phyloP scores from a whole-genome alignment of 768 basidiomycete genomes.

The Agaricus bisporus region DNA sequence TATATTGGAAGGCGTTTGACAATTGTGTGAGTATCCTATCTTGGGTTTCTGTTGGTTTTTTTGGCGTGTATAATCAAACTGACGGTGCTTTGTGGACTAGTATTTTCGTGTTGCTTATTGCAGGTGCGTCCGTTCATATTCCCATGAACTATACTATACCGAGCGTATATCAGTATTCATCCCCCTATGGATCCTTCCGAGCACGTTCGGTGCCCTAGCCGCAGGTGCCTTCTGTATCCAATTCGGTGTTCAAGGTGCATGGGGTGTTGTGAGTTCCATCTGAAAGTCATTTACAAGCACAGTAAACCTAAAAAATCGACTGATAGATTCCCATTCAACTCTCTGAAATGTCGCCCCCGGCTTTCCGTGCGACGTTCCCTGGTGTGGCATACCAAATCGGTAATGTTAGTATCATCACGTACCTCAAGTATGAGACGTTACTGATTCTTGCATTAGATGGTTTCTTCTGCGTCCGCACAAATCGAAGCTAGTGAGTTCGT shows the following conservation, averaged over 20 bases:
- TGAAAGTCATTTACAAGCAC: conserved; percentile 22
- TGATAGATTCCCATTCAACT: conserved; percentile 68
- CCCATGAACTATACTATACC: background rate
- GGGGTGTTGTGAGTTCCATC: conserved; percentile 70
- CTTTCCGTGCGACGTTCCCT: conserved; percentile 84
- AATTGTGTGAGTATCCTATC: conserved; percentile 43
- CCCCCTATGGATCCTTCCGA: conserved; percentile 82
- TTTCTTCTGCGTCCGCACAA: conserved; percentile 70
- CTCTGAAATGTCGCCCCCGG: conserved; percentile 80
- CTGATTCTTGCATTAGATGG: conserved; percentile 31
- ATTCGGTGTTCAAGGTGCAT: conserved; percentile 86
- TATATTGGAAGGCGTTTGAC: conserved; percentile 81
- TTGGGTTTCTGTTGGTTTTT: no score
- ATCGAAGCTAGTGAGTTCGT: conserved; percentile 61
- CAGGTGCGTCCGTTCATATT: conserved; percentile 23
- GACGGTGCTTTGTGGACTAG: conserved; percentile 19
- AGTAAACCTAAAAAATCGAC: conserved; percentile 22
- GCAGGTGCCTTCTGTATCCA: conserved; percentile 87
- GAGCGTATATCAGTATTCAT: conserved; percentile 37
- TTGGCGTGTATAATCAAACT: background rate
- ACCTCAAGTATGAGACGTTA: background rate
- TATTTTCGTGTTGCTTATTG: conserved; percentile 50
- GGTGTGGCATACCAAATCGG: conserved; percentile 84
- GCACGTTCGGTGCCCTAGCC: conserved; percentile 56
- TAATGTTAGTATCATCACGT: conserved; percentile 38